These are phyloP conservation scores for Candida dajiaensis DNA, from an alignment of 805 yeast genomes.

Conservation along the genomic window DNA sequence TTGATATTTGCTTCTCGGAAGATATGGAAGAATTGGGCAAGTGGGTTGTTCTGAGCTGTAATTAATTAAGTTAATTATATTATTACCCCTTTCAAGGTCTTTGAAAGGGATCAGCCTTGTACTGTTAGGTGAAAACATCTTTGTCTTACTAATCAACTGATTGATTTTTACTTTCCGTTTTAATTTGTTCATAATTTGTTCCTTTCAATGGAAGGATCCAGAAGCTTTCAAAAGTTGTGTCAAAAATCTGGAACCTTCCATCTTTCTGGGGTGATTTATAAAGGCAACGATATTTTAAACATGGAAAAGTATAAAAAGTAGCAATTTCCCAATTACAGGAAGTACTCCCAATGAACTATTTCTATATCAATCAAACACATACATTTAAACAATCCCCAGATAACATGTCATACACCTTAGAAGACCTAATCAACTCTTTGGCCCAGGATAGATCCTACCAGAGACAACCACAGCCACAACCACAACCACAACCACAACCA, in stretches of 20 bases:
- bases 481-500: background rate
- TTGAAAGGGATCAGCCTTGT: too few species aligned
- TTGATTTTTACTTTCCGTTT: too few species aligned
- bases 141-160: too few species aligned
- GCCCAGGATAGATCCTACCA: conserved; percentile 5
- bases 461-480: background rate
- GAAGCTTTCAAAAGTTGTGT: background rate
- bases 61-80: too few species aligned
- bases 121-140: too few species aligned
- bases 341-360: background rate
- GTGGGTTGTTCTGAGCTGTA: too few species aligned
- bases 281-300: background rate
- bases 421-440: conserved; percentile 19
- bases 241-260: background rate
- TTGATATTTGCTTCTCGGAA: background rate
- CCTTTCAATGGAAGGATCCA: background rate
- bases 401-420: conserved; percentile 8
- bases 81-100: too few species aligned
- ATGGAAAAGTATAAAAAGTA: background rate
- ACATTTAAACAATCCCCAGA: background rate
- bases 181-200: too few species aligned
- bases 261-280: background rate
- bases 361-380: background rate
- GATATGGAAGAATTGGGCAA: too few species aligned
- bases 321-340: background rate